A percentile compares a stretch with the other conserved stretches of the same genome.
These are phyloP conservation scores for Cladosporium austrohemisphaericum DNA, from an alignment of 2,329 filamentous ascomycete genomes.

Conservation along the genomic window DNA sequence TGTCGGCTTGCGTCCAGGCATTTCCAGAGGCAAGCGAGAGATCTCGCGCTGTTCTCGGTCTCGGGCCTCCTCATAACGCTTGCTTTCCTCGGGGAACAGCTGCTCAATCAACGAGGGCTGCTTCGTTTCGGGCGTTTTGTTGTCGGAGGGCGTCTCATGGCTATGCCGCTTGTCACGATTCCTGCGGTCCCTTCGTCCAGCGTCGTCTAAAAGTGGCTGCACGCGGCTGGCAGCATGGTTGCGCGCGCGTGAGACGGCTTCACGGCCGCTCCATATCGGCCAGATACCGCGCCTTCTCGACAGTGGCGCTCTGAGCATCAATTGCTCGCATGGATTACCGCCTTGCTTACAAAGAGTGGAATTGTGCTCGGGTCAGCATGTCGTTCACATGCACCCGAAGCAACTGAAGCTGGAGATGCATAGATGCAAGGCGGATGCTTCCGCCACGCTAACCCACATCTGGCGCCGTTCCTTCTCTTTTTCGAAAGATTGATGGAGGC, in stretches of 20 bases:
- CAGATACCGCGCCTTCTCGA: conserved; percentile 13
- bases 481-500: too few species aligned
- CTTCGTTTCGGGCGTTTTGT: conserved; percentile 13
- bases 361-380: too few species aligned
- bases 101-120: conserved; percentile 44
- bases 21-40: conserved; percentile 32
- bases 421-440: too few species aligned
- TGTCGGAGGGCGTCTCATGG: neutral
- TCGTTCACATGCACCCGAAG: too few species aligned
- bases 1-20: neutral
- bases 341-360: too few species aligned
- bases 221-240: conserved; percentile 11
- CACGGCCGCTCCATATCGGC: conserved; percentile 14
- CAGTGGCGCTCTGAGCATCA: conserved; percentile 25
- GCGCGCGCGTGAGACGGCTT: conserved; percentile 7
- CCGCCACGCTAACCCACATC: too few species aligned
- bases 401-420: too few species aligned
- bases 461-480: neutral
- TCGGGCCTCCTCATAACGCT: conserved; percentile 23
- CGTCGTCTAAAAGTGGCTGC: neutral
- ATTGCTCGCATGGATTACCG: conserved; percentile 20
- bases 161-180: neutral
- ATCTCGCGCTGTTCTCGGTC: conserved; percentile 28
- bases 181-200: neutral
- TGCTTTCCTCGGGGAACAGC: conserved; percentile 53